Evolutionary conservation across 2,329 filamentous ascomycete genomes (phyloP), one percentile per base, ranked within the genome.

Genomic region (Cryphonectria japonica): DNA sequence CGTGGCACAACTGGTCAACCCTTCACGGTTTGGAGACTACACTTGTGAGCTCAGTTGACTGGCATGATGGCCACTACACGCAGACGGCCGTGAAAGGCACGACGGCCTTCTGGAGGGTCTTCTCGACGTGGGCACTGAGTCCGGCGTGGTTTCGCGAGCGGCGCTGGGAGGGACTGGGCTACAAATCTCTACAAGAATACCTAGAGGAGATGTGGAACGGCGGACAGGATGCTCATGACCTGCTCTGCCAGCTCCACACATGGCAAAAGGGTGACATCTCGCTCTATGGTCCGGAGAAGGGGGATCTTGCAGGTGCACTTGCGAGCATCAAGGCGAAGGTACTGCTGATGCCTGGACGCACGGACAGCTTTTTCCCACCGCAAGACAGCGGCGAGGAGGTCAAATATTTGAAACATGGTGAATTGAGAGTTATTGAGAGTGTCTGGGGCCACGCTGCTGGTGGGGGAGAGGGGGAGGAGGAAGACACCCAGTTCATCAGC

Each of bases 111-210:
- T 92, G 87, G 0, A 85, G 91, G 60, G 92, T 89, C 0, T 96
- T 95, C 79, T 92, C 93, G 1, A 93, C 92, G 0, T 96, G 89
- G 92, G 92, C 93, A 0, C 92, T 95, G 75, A 92, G 89, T 68
- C 92, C 95, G 76, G 86, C 91, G 0, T 95, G 95, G 77, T 95
- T 95, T 76, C 86, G 93, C 0, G 83, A 93, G 74, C 89, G 86
- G 77, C 72, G 92, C 29, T 91, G 91, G 78, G 87, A 92, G 77
- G 82, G 77, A 0, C 84, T 94, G 8, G 90, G 90, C 0, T 93
- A 86, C 76, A 88, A 89, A 74, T 83, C 88, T 70, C 83, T 94
- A 1, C 91, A 94, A 72, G 89, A 92, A 69, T 95, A 94, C 74
- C 87, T 95, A 84, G 82, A 88, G 13, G 88, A 85, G 14, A 93